These are phyloP conservation scores for Parathielavia hyrcaniae DNA, from an alignment of 495 filamentous ascomycete species.

Conservation along the genomic window DNA sequence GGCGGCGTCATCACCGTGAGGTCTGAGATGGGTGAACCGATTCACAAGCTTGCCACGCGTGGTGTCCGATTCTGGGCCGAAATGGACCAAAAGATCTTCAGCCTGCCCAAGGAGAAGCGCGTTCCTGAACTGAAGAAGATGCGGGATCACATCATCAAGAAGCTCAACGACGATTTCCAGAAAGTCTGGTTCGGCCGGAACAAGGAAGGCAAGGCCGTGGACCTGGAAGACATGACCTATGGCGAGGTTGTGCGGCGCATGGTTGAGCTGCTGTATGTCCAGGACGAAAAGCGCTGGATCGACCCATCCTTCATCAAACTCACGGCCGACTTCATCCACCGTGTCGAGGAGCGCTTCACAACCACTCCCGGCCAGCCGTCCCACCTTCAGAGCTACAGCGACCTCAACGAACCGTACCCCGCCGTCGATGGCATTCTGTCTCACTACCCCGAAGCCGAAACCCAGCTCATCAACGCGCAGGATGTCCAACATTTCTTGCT, in stretches of 20 bases:
- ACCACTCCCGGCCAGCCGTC: constrained; percentile 59
- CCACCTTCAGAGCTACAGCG: constrained; percentile 65
- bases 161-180: constrained; percentile 95
- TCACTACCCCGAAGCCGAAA: constrained; percentile 76
- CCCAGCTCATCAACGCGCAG: constrained; percentile 91
- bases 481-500: constrained; percentile 94
- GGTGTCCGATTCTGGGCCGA: constrained; percentile 95
- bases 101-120: constrained; percentile 88
- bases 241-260: constrained; percentile 85
- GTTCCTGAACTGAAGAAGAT: constrained; percentile 86
- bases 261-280: constrained; percentile 95
- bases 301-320: constrained; percentile 74
- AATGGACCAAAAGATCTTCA: constrained; percentile 97
- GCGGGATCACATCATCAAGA: constrained; percentile 91
- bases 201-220: constrained; percentile 71
- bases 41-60: constrained; percentile 93
- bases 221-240: constrained; percentile 98
- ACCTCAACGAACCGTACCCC: constrained; percentile 75
- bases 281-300: constrained; percentile 91
- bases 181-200: constrained; percentile 99
- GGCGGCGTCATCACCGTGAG: constrained; percentile 95
- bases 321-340: constrained; percentile 90
- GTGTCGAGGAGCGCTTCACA: constrained; percentile 90
- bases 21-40: constrained; percentile 98
- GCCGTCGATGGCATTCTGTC: constrained; percentile 71